Evolutionary conservation across 1,284 basidiomycete genomes (phyloP).

Genomic region (Porphyrellus sp.): DNA sequence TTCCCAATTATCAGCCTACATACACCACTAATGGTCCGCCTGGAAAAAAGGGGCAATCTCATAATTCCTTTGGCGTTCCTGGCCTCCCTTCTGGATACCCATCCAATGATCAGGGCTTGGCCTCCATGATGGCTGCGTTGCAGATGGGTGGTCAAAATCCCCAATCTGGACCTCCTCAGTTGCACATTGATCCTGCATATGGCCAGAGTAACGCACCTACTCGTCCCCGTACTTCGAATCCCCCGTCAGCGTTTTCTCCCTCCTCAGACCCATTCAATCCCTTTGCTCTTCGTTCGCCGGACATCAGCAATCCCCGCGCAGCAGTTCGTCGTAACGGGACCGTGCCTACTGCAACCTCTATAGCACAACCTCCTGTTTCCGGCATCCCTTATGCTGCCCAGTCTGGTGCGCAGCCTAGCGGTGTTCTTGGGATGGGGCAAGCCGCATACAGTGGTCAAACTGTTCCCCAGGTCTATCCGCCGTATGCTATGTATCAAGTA

Average conservation of each 20-base stretch:
- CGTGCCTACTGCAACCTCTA: constrained; percentile 33
- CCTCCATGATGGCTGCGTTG: constrained; percentile 84
- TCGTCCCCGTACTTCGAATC: constrained; percentile 50
- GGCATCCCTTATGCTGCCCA: constrained; percentile 56
- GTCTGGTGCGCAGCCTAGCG: constrained; percentile 56
- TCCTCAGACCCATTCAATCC: constrained; percentile 72
- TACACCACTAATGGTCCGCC: constrained; percentile 64
- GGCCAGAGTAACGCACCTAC: constrained; percentile 35
- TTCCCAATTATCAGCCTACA: constrained; percentile 79
- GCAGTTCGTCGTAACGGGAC: constrained; percentile 51
- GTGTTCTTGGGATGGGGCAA: constrained; percentile 60
- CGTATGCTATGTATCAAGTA: constrained; percentile 73
- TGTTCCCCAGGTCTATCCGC: constrained; percentile 69
- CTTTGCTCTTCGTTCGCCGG: constrained; percentile 63
- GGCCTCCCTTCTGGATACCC: constrained; percentile 76
- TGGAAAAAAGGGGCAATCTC: constrained; percentile 63
- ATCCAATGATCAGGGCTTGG: constrained; percentile 74
- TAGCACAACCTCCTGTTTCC: constrained; percentile 41
- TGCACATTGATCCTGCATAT: constrained; percentile 67
- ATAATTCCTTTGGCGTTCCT: constrained; percentile 60
- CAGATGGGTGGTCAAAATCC: constrained; percentile 84
- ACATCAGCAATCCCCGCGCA: constrained; percentile 49
- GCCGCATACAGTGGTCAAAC: constrained; percentile 61
- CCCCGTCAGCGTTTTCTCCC: constrained; percentile 57
- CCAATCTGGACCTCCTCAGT: constrained; percentile 70